Conservation (phyloP, 2,329 filamentous ascomycete genomes). For the Aspergillus sojae region DNA sequence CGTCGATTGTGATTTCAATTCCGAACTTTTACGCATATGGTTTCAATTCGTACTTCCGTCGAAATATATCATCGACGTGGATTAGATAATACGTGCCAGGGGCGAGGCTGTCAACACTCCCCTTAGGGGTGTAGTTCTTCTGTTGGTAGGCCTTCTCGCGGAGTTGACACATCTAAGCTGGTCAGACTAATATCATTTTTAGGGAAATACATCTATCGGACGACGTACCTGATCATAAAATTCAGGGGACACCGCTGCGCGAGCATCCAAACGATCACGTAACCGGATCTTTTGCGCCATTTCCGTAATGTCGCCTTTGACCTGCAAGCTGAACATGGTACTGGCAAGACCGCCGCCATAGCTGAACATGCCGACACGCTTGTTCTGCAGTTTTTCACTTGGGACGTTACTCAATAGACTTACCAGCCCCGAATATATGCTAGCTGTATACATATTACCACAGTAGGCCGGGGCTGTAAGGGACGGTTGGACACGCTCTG, state of each 20-base stretch:
- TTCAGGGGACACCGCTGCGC: slow-evolving; percentile 69
- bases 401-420: slow-evolving; percentile 66
- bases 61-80: slow-evolving; percentile 83
- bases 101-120: slow-evolving; percentile 66
- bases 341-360: slow-evolving; percentile 77
- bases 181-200: not conserved
- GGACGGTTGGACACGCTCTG: slow-evolving; percentile 72
- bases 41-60: slow-evolving; percentile 76
- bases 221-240: slow-evolving; percentile 71
- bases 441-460: slow-evolving; percentile 66
- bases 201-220: not conserved
- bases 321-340: slow-evolving; percentile 68
- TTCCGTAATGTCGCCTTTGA: slow-evolving; percentile 69
- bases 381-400: slow-evolving; percentile 66
- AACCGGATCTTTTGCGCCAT: slow-evolving; percentile 72
- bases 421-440: slow-evolving; percentile 60
- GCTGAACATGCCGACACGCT: slow-evolving; percentile 75
- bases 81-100: slow-evolving; percentile 76
- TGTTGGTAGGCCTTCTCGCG: slow-evolving; percentile 82
- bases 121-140: slow-evolving; percentile 74
- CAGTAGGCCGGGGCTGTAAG: slow-evolving; percentile 78
- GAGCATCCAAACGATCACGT: slow-evolving; percentile 66
- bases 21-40: slow-evolving; percentile 36
- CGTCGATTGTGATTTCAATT: not conserved
- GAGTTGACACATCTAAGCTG: slow-evolving; percentile 70